phyloP scores from a whole-genome alignment of 805 yeast species.

The Starmera dryadoides region DNA sequence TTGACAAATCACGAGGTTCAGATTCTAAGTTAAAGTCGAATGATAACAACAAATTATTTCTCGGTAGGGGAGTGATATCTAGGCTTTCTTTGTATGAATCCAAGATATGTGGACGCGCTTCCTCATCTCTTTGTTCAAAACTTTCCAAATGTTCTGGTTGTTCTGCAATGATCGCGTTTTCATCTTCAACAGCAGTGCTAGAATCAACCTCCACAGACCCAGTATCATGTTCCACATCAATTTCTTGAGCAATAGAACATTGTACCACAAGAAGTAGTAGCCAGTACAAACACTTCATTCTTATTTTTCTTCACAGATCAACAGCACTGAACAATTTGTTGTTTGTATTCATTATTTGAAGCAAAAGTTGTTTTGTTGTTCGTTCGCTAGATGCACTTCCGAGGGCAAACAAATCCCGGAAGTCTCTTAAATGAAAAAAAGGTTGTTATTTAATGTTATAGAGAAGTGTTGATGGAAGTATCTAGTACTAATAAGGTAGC shows the following conservation, averaged over 20 bases:
- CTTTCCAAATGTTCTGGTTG: no score
- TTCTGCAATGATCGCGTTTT: neutral
- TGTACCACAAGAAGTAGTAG: neutral
- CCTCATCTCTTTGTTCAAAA: neutral
- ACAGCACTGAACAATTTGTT: no score
- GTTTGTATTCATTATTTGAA: neutral
- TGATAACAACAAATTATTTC: conserved; percentile 60
- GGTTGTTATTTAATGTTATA: neutral
- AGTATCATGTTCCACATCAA: neutral
- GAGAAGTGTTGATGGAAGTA: neutral
- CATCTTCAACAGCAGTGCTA: neutral
- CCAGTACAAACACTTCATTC: neutral
- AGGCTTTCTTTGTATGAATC: conserved; percentile 55
- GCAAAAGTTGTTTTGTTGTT: neutral
- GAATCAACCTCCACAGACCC: neutral
- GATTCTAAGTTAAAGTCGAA: conserved; percentile 65
- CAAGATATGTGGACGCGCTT: neutral
- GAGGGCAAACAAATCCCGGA: no score
- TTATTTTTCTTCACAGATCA: no score
- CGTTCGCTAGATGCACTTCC: no score
- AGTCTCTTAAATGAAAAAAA: no score
- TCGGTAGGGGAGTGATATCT: conserved; percentile 62
- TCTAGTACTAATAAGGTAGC: no score
- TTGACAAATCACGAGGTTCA: conserved; percentile 26
- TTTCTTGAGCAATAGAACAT: neutral